Base-by-base conservation (phyloP, 2,329 filamentous ascomycete species). In the Fusarium verticillioides region DNA sequence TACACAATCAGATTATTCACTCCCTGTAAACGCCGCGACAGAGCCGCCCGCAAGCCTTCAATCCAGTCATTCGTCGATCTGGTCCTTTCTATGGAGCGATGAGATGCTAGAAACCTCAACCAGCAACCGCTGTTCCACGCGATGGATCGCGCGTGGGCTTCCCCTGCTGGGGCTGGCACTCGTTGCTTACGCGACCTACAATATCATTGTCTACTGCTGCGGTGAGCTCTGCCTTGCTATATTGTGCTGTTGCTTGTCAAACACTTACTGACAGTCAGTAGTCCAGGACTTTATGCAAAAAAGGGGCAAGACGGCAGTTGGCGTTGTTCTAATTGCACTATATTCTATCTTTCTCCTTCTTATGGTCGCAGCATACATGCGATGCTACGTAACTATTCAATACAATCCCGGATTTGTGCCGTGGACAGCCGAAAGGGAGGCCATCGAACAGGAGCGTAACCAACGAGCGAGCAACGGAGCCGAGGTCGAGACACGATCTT, bases 351-450 rank as follows among this genome's bases (percentile, higher is more conserved):
- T 97, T 60, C 85, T 97, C 49, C 75, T 93, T 21, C 85, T 92
- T 36, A 88, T 94, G 78, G 79, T 92, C 30, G 77, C 85, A 37
- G 87, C 91, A 26, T 98, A 97, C 81, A 78, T 93, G 26, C 92
- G 95, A 71, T 81, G 95, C 46, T 83, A 90, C 70, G 88, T 89
- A 39, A 70, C 66, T 13, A 91, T 97, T 57, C 87, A 90, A 66
- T 85, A 85, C 74, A 89, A 95, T 73, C 92, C 95, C 0, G 95
- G 94, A 8, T 88, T 94, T 60, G 87, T 95, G 1, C 91, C 93
- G 0, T 87, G 92, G 18, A 63, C 78, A 9, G 53, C 69, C 47
- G 37, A 90, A 88, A 71, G 75, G 36, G 73, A 76, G 23, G 70
- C 72, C 9, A n/a, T 82, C 85, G 62, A 80, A 75, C 75, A 79